Evolutionary conservation across 352 stramenopile species (phyloP).

Genomic region (Paralagenidium karlingii): DNA sequence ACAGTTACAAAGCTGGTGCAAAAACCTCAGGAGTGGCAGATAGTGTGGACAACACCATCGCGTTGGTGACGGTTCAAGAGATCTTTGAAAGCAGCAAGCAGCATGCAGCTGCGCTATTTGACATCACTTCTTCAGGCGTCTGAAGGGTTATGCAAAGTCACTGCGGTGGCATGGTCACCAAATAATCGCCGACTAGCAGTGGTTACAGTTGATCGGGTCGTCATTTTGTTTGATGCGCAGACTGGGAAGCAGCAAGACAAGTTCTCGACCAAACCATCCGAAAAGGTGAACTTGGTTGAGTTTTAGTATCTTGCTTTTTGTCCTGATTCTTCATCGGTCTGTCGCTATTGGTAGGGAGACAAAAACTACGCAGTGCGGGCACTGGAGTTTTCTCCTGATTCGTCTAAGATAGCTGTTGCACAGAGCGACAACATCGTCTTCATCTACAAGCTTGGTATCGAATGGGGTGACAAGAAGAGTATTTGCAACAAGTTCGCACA

Average conservation of each 20-base stretch:
- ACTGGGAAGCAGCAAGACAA: slow-evolving; percentile 90
- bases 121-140: slow-evolving; percentile 85
- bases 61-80: too few species aligned
- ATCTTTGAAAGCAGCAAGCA: too few species aligned
- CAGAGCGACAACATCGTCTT: slow-evolving; percentile 96
- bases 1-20: too few species aligned
- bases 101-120: slow-evolving; percentile 89
- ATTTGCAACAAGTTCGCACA: slow-evolving; percentile 95
- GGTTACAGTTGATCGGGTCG: slow-evolving; percentile 88
- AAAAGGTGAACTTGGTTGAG: slow-evolving; percentile 40
- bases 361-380: slow-evolving; percentile 91
- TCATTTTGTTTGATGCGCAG: slow-evolving; percentile 87
- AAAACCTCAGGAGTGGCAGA: too few species aligned
- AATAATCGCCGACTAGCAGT: slow-evolving; percentile 89
- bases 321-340: background rate
- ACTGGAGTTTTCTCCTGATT: slow-evolving; percentile 89
- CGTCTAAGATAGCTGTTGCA: slow-evolving; percentile 88
- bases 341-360: slow-evolving; percentile 45
- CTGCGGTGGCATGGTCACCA: slow-evolving; percentile 84
- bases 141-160: slow-evolving; percentile 88
- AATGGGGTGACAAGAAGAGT: slow-evolving; percentile 93
- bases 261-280: slow-evolving; percentile 91
- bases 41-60: too few species aligned
- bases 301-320: background rate
- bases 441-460: slow-evolving; percentile 91